Percentiles rank a stretch among this genome's conserved stretches.
These are phyloP conservation scores for Trametes pubescens DNA, from an alignment of 1,284 basidiomycete genomes.

Conservation along the genomic window DNA sequence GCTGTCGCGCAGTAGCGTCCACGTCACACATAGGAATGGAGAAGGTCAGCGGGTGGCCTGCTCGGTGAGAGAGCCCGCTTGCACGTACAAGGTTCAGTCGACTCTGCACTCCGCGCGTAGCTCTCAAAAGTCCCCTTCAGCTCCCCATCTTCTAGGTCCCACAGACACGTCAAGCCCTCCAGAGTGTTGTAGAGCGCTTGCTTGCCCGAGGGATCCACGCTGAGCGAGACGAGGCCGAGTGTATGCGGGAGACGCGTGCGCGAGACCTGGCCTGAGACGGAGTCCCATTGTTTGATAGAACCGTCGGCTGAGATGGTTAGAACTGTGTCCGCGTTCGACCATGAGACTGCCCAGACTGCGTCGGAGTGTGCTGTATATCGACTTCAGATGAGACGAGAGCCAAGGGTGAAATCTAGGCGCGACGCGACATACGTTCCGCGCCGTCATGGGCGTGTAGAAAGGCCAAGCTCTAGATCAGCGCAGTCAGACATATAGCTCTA, in stretches of 20 bases:
- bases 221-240: conserved; percentile 77
- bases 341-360: conserved; percentile 82
- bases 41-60: conserved; percentile 6
- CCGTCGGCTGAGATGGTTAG: conserved; percentile 82
- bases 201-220: conserved; percentile 68
- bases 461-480: conserved; percentile 65
- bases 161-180: conserved; percentile 80
- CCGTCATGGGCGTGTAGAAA: conserved; percentile 75
- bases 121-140: conserved; percentile 75
- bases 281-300: conserved; percentile 73
- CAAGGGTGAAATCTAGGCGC: conserved; percentile 19
- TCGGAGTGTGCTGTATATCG: conserved; percentile 74
- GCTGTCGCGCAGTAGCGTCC: conserved; percentile 50
- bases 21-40: background rate
- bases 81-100: conserved; percentile 74
- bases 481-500: conserved; percentile 17
- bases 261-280: conserved; percentile 69
- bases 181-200: conserved; percentile 79
- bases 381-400: conserved; percentile 16
- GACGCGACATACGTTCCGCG: conserved; percentile 67
- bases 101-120: conserved; percentile 62
- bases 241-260: conserved; percentile 73
- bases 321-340: conserved; percentile 71
- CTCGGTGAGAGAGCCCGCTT: background rate
- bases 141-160: conserved; percentile 70